Base-by-base conservation (phyloP, 2,329 filamentous ascomycete species). In the Diplodia sapinea region DNA sequence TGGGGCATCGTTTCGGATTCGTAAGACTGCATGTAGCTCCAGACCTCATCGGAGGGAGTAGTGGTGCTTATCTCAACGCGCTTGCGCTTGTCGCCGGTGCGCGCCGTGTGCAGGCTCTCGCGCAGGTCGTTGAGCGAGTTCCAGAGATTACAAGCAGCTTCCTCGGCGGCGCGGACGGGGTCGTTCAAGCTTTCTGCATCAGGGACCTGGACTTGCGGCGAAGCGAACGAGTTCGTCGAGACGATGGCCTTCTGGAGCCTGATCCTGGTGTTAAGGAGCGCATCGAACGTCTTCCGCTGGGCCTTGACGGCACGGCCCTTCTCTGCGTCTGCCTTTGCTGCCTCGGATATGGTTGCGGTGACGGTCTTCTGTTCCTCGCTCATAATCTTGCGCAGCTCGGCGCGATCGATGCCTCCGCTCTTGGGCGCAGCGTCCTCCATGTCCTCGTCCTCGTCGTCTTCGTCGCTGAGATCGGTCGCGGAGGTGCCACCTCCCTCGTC, bases 211-310 rank as follows among this genome's bases (percentile, higher is more conserved):
- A 74, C 71, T 4, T 71, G 69, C 70, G 78, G 72, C 3, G 72
- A 75, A 15, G 85, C 78, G 50, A 96, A 83, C 0, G 93, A 90
- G 78, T 97, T 97, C 31, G 90, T 87, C 0, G 91, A 89, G 17
- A 95, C 86, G 15, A 99, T 81, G 1, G 92, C 93, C 78, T 97
- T 98, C 78, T 99, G 96, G 20, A 99, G 82, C 69, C 94, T 91
- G 75, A 99, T 97, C 23, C 95, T 89, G 15, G 93, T 87, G 79
- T 97, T 96, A 38, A 99, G 85, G 0, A 98, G 86, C 0, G 91
- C 88, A 72, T 98, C 94, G 74, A 97, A 99, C 0, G 90, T 88
- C 70, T 89, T 90, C 63, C 93, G 88, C 80, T 99, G 95, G 68
- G 89, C 84, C 73, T 93, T 94, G 47, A 99, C 92, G 0, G 94